These are phyloP conservation scores for Pichia sp. DNA, from an alignment of 1,139 yeast genomes.

Conservation along the genomic window DNA sequence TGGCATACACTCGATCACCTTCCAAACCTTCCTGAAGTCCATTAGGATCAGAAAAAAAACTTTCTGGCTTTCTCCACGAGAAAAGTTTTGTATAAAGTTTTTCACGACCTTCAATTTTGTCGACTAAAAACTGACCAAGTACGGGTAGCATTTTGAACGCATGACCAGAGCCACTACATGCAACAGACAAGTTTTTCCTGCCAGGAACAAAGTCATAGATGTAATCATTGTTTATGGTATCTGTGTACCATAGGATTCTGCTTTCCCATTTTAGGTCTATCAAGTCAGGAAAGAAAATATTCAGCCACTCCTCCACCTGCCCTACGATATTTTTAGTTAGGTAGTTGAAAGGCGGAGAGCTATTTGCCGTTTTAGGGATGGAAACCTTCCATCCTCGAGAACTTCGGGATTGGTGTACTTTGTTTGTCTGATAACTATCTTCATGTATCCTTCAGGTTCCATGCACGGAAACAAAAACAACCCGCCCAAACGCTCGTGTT, in stretches of 20 bases:
- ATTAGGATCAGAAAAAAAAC: background rate
- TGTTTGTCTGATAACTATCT: slow-evolving; percentile 18
- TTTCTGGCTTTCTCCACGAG: slow-evolving; percentile 32
- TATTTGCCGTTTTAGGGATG: slow-evolving; percentile 24
- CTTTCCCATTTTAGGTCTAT: slow-evolving; percentile 17
- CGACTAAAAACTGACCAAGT: slow-evolving; percentile 33
- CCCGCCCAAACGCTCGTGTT: slow-evolving; percentile 27
- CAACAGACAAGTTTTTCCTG: slow-evolving; percentile 35
- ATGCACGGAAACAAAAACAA: slow-evolving; percentile 22
- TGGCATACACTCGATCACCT: background rate
- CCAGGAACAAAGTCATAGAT: slow-evolving; percentile 37
- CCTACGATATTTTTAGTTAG: slow-evolving; percentile 16
- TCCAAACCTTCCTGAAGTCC: background rate
- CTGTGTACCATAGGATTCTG: slow-evolving; percentile 31
- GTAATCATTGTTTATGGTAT: slow-evolving; percentile 30
- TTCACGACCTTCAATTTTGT: slow-evolving; percentile 28
- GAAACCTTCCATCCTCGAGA: slow-evolving; percentile 20
- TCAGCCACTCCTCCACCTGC: slow-evolving; percentile 15
- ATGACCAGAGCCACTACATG: slow-evolving; percentile 45
- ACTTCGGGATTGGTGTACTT: slow-evolving; percentile 19
- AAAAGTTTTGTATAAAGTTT: slow-evolving; percentile 17
- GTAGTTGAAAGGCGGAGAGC: slow-evolving; percentile 22
- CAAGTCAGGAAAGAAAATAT: slow-evolving; percentile 16
- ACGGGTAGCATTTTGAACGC: slow-evolving; percentile 36
- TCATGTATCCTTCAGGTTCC: slow-evolving; percentile 19